phyloP scores from a whole-genome alignment of 164 flowering plant species.

The grape (Vitis vinifera) region ASM3070453v1 NC_081820.1:7496501-7497000 shows the following conservation, averaged over 20 bases:
- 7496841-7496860: background rate
- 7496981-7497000: background rate
- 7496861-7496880: no score
- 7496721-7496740: no score
- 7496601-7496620: background rate
- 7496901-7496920: no score
- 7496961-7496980: background rate
- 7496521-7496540: background rate
- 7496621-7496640: background rate
- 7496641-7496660: no score
- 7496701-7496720: no score
- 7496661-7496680: no score
- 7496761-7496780: background rate
- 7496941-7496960: background rate
- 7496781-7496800: background rate
- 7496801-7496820: background rate
- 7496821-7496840: background rate
- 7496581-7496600: background rate
- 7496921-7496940: no score
- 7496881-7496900: no score
- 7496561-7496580: no score
- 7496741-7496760: no score
- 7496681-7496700: no score
- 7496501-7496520: slow-evolving; percentile 38
- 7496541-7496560: no score